phyloP scores from a whole-genome alignment of 176 grass and related monocot species.

The Oryza punctata region DNA sequence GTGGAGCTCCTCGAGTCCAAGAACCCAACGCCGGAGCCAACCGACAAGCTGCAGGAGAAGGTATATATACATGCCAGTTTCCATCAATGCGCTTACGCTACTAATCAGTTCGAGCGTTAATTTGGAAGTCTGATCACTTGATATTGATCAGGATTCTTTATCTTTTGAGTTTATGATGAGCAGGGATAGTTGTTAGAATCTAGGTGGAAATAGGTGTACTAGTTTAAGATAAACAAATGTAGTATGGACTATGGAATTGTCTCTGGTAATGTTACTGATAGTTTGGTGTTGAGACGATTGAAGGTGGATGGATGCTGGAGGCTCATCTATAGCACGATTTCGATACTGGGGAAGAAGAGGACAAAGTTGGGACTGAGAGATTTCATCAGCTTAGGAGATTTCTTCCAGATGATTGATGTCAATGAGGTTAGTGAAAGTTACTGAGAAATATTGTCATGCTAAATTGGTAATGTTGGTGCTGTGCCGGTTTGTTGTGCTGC shows the following conservation, averaged over 20 bases:
- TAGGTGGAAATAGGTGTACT: background rate
- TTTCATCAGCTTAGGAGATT: conserved; percentile 83
- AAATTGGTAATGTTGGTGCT: background rate
- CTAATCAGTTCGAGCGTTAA: background rate
- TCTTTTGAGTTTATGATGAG: background rate
- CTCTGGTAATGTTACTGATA: conserved; percentile 7
- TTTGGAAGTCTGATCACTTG: background rate
- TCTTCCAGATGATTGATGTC: conserved; percentile 83
- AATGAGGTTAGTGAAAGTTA: conserved; percentile 55
- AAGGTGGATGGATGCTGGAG: conserved; percentile 91
- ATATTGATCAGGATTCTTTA: background rate
- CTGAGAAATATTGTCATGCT: background rate
- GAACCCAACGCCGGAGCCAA: conserved; percentile 81
- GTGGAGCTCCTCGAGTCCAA: conserved; percentile 74
- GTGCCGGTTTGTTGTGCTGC: background rate
- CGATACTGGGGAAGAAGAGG: conserved; percentile 75
- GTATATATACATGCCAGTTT: conserved; percentile 47
- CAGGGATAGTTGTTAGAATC: background rate
- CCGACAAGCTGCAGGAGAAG: conserved; percentile 61
- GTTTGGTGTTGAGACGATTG: conserved; percentile 12
- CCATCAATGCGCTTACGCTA: background rate
- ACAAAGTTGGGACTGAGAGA: conserved; percentile 73
- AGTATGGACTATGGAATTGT: background rate
- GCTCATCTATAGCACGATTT: conserved; percentile 89
- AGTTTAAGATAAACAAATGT: background rate